These are phyloP conservation scores for Chrysanthemum seticuspe DNA, from an alignment of 129 eudicot genomes.

Conservation along the genomic window DNA sequence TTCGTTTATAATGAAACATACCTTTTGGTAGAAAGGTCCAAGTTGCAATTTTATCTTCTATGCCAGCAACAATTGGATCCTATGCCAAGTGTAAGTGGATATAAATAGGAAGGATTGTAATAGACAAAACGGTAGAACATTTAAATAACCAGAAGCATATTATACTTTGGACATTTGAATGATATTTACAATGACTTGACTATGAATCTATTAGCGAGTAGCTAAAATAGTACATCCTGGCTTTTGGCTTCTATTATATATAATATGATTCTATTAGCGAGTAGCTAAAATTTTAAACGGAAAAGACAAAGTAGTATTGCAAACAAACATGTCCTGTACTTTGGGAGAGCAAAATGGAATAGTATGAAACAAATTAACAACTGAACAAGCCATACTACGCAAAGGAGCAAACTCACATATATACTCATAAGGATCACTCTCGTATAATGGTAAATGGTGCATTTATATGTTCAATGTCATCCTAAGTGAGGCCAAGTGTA, in stretches of 20 bases:
- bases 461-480: background rate
- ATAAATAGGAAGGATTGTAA: slow-evolving; percentile 5
- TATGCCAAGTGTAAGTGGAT: slow-evolving; percentile 21
- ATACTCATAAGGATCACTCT: background rate
- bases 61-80: slow-evolving; percentile 90
- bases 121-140: background rate
- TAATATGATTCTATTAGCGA: background rate
- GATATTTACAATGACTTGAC: too few species aligned
- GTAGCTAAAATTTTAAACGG: background rate
- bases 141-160: background rate
- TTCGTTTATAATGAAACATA: slow-evolving; percentile 21
- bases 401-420: background rate
- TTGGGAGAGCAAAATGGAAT: too few species aligned
- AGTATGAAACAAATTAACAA: too few species aligned
- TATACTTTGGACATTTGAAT: too few species aligned
- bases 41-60: slow-evolving; percentile 88
- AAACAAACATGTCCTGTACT: too few species aligned
- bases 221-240: too few species aligned
- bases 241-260: background rate
- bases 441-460: background rate
- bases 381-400: too few species aligned
- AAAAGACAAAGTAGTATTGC: slow-evolving; percentile 5
- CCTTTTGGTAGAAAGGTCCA: slow-evolving; percentile 99
- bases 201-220: too few species aligned
- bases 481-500: background rate